Evolutionary conservation across 495 filamentous ascomycete genomes (phyloP).

Genomic region (Penicillium steckii): DNA sequence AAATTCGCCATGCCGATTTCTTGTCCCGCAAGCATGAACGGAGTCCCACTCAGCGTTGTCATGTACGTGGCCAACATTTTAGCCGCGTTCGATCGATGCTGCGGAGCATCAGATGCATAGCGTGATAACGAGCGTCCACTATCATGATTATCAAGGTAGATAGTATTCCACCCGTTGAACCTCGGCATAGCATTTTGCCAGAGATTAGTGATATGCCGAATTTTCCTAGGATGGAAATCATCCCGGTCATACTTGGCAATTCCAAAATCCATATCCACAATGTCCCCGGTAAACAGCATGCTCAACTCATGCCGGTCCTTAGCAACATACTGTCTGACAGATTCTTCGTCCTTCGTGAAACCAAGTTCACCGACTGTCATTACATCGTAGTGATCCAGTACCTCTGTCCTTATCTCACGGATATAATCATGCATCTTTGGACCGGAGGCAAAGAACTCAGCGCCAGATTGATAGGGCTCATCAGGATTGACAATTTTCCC

Average conservation of each 20-base stretch:
- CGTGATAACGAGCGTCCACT: conserved; percentile 53
- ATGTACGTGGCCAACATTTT: conserved; percentile 58
- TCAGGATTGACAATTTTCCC: conserved; percentile 9
- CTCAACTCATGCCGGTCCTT: conserved; percentile 37
- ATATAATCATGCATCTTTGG: conserved; percentile 51
- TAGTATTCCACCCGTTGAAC: conserved; percentile 42
- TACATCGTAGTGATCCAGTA: conserved; percentile 56
- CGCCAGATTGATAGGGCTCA: conserved; percentile 39
- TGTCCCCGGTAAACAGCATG: conserved; percentile 46
- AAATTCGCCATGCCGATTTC: conserved; percentile 68
- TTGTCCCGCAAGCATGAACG: conserved; percentile 66
- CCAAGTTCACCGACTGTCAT: conserved; percentile 67
- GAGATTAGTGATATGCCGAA: conserved; percentile 19
- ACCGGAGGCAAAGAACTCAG: conserved; percentile 44
- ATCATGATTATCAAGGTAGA: conserved; percentile 60
- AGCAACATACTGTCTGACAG: conserved; percentile 48
- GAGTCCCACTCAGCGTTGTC: conserved; percentile 53
- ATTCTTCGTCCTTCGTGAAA: conserved; percentile 38
- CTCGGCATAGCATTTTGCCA: conserved; percentile 36
- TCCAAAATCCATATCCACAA: conserved; percentile 43
- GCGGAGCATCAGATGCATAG: conserved; percentile 42
- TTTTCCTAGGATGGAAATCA: conserved; percentile 28
- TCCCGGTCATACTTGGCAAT: conserved; percentile 30
- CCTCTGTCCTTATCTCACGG: conserved; percentile 39
- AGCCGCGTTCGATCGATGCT: conserved; percentile 36